Evolutionary conservation across 2,329 filamentous ascomycete genomes (phyloP).

Genomic region (Emergomyces orientalis): DNA sequence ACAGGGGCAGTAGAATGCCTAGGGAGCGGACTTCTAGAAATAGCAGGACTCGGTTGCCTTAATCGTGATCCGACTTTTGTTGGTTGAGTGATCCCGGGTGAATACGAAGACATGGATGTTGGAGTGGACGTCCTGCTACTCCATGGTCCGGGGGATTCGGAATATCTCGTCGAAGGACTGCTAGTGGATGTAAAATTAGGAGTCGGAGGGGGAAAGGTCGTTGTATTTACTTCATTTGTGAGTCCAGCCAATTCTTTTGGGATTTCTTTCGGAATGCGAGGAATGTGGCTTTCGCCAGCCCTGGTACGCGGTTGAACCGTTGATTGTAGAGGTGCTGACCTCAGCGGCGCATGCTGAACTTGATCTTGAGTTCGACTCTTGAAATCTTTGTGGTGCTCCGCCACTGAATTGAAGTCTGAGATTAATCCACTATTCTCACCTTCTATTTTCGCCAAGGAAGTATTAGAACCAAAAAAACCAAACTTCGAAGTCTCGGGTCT

Average conservation of each 20-base stretch:
- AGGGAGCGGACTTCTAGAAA: conserved; percentile 28
- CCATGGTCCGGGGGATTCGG: conserved; percentile 39
- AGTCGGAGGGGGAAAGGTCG: conserved; percentile 31
- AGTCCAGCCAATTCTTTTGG: conserved; percentile 29
- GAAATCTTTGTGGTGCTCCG: background rate
- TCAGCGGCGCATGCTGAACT: conserved; percentile 10
- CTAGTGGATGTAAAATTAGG: conserved; percentile 31
- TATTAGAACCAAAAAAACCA: conserved; percentile 8
- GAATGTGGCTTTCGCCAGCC: conserved; percentile 14
- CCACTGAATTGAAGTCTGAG: background rate
- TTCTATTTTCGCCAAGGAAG: conserved; percentile 7
- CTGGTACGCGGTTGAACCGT: conserved; percentile 14
- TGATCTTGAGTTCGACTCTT: conserved; percentile 2
- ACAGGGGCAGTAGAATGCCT: conserved; percentile 13
- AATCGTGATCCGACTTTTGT: conserved; percentile 28
- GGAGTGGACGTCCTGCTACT: conserved; percentile 41
- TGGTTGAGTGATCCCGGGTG: conserved; percentile 38
- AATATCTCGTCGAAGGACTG: conserved; percentile 39
- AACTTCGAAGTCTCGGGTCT: background rate
- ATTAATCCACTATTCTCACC: background rate
- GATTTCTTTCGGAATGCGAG: conserved; percentile 25
- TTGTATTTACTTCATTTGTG: conserved; percentile 27
- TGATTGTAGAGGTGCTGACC: conserved; percentile 13
- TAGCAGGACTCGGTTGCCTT: conserved; percentile 29
- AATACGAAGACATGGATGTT: conserved; percentile 42